These are phyloP conservation scores for Lepidium sativum DNA, from an alignment of 345 rosid genomes.

Conservation along the genomic window DNA sequence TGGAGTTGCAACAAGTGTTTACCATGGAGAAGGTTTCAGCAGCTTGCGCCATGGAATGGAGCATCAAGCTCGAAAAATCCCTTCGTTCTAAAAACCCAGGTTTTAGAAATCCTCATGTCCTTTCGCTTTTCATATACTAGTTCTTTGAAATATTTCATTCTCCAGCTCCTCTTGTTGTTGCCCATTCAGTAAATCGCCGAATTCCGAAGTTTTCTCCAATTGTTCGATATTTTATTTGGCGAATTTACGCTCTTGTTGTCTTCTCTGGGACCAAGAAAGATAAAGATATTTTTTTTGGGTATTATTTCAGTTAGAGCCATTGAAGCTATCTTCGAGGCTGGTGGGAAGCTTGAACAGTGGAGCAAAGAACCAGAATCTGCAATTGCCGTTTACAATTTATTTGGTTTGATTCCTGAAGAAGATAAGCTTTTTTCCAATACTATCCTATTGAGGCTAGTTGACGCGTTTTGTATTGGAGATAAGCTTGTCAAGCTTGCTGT, in stretches of 20 bases:
- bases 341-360: conserved; percentile 55
- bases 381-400: no score
- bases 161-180: neutral
- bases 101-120: neutral
- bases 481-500: conserved; percentile 36
- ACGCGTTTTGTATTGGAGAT: conserved; percentile 52
- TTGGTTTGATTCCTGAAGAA: no score
- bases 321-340: conserved; percentile 48
- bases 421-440: conserved; percentile 69
- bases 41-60: conserved; percentile 87
- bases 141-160: neutral
- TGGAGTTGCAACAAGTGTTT: neutral
- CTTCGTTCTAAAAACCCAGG: conserved; percentile 71
- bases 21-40: conserved; percentile 46
- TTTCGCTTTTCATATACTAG: neutral
- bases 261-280: neutral
- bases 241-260: neutral
- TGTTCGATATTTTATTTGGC: neutral
- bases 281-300: neutral
- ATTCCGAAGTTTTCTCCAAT: neutral
- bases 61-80: conserved; percentile 87
- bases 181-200: neutral
- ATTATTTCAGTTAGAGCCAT: conserved; percentile 41
- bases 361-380: conserved; percentile 61
- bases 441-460: conserved; percentile 65